phyloP scores from a whole-genome alignment of 805 yeast genomes.

The Blastobotrys parvus region DNA sequence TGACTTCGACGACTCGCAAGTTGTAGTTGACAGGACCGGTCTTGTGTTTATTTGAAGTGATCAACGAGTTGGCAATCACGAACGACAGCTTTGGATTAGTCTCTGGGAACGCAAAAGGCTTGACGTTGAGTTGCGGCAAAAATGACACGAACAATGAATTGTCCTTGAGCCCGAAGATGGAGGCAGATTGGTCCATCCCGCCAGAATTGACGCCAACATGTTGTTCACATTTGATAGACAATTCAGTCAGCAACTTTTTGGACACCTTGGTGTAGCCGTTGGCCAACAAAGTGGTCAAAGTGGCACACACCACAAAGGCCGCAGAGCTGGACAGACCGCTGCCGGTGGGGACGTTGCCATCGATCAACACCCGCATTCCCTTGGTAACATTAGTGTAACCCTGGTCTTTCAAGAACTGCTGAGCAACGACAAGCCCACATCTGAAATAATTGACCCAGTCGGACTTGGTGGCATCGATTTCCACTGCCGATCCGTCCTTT shows the following conservation, averaged over 20 bases:
- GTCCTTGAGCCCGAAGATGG: conserved; percentile 51
- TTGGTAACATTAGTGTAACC: conserved; percentile 6
- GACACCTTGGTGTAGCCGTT: conserved; percentile 38
- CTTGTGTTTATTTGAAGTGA: conserved; percentile 55
- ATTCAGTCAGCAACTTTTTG: conserved; percentile 45
- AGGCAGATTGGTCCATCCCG: conserved; percentile 75
- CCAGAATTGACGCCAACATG: conserved; percentile 69
- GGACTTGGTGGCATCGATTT: conserved; percentile 41
- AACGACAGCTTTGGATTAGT: conserved; percentile 40
- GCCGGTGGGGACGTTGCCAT: conserved; percentile 66
- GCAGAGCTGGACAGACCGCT: conserved; percentile 67
- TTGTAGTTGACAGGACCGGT: conserved; percentile 66
- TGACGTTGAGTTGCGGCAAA: conserved; percentile 48
- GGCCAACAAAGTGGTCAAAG: conserved; percentile 47
- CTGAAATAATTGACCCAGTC: conserved; percentile 65
- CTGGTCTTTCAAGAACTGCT: conserved; percentile 34
- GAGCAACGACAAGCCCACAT: conserved; percentile 57
- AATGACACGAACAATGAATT: conserved; percentile 55
- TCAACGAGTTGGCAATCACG: conserved; percentile 56
- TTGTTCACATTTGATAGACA: conserved; percentile 61
- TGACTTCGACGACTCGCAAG: conserved; percentile 63
- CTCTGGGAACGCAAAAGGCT: conserved; percentile 46
- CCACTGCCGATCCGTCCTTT: conserved; percentile 12
- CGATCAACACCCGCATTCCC: conserved; percentile 46
- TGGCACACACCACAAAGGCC: conserved; percentile 59